Evolutionary conservation across 306 rosid species (phyloP).

Genomic region (Delonix regia): DNA sequence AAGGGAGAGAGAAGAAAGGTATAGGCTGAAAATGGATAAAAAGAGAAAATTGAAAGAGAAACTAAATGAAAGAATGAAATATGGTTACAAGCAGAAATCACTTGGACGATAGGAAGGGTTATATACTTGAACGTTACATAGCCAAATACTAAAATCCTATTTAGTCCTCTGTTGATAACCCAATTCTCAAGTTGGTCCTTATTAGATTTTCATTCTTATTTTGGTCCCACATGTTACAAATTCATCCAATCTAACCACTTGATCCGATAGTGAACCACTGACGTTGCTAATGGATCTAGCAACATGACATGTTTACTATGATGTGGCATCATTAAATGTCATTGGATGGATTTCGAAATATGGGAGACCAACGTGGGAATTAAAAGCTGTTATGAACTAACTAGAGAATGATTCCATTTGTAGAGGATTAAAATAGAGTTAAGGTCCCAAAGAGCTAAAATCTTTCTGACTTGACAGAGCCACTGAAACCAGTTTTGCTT

Average conservation of each 20-base stretch:
- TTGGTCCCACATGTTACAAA: neutral
- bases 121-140: constrained; percentile 18
- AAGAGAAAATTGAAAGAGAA: constrained; percentile 84
- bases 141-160: constrained; percentile 15
- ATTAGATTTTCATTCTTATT: neutral
- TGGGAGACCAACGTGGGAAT: neutral
- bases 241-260: neutral
- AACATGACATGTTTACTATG: neutral
- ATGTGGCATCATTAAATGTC: no score
- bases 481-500: constrained; percentile 39
- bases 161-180: neutral
- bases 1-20: constrained; percentile 91
- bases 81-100: constrained; percentile 86
- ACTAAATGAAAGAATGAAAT: constrained; percentile 67
- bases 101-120: constrained; percentile 69
- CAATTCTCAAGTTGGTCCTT: neutral
- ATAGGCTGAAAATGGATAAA: constrained; percentile 94
- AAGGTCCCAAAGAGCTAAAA: neutral
- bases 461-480: constrained; percentile 15
- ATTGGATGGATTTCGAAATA: neutral
- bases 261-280: neutral
- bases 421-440: constrained; percentile 1
- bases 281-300: neutral
- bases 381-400: neutral
- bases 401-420: neutral